Percentiles rank a stretch among this genome's conserved stretches.
Conservation (phyloP, 148 eudicot genomes). For the Camellia lanceoleosa region DNA sequence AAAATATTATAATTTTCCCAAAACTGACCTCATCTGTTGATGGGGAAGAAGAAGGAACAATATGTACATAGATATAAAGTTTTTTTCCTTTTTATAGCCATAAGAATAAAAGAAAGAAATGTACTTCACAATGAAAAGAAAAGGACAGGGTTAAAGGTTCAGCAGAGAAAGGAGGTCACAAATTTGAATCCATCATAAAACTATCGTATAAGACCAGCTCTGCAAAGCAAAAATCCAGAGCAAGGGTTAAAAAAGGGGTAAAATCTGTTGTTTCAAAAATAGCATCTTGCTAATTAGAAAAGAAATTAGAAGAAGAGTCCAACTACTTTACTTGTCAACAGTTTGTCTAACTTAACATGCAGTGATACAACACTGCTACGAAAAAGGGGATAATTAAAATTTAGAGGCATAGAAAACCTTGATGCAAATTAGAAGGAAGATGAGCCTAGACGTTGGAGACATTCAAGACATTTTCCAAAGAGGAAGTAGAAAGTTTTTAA, state of each 20-base stretch:
- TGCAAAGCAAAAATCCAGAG: not conserved
- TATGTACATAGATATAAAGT: not conserved
- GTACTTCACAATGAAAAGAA: not conserved
- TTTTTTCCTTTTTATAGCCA: not conserved
- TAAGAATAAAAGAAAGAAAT: not conserved
- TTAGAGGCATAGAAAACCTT: not conserved
- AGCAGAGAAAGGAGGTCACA: not conserved
- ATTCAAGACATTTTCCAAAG: not conserved
- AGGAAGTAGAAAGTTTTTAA: no score
- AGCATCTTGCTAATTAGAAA: not conserved
- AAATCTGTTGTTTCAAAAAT: not conserved
- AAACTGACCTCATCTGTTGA: not conserved
- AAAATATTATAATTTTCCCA: not conserved
- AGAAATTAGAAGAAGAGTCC: conserved; percentile 3
- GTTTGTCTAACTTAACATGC: not conserved
- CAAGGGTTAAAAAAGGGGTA: not conserved
- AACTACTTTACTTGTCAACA: not conserved
- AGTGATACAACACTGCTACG: not conserved
- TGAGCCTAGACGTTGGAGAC: not conserved
- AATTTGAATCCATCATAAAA: not conserved
- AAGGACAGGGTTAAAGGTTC: not conserved
- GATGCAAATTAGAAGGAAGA: not conserved
- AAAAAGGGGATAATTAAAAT: not conserved
- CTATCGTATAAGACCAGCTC: not conserved
- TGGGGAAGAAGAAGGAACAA: not conserved